Evolutionary conservation across 179 eudicot genomes (phyloP), one percentile per base, ranked within the genome.

Genomic region (Camellia oleifera): DNA sequence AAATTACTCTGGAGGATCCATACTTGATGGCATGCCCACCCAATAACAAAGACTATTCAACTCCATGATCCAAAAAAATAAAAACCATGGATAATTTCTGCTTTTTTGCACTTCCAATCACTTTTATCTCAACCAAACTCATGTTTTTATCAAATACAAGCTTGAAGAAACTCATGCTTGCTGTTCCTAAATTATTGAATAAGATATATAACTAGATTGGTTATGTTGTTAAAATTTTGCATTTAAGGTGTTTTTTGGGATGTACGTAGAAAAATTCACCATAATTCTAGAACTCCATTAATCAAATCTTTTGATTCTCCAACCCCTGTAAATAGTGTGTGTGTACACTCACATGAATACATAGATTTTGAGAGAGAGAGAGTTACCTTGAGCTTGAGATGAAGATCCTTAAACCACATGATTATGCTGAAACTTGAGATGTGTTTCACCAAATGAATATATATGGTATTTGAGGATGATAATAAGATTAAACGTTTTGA

Each of bases 321-420:
- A 61, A 20, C n/a, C 7, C 7, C 2, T 8, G 44, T 5, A 50
- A 66, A 46, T 8, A 11, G 17, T 5, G n/a, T 2, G 65, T 17
- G 20, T 61, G n/a, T n/a, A n/a, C n/a, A 61, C 7, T 3, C 13
- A 61, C 13, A 15, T 61, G 13, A 4, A 9, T 26, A 56, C 26
- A 4, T 53, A 42, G 7, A 42, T 13, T 11, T 46, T 40, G n/a
- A n/a, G 54, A 66, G 23, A 81, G 50, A 42, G 56, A 50, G 15
- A 12, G 2, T 40, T 83, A 87, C 90, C 92, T 85, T 86, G 71
- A 89, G 79, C 79, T 85, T 91, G 77, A 80, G 83, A 79, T 69
- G 81, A 64, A 89, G 42, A 44, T 81, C 85, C 78, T 78, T 82
- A 50, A 89, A 68, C 78, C 64, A 83, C 91, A 89, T 90, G 74